Conservation (phyloP, 2,329 filamentous ascomycete species). For the Neoscytalidium dimidiatum region DNA sequence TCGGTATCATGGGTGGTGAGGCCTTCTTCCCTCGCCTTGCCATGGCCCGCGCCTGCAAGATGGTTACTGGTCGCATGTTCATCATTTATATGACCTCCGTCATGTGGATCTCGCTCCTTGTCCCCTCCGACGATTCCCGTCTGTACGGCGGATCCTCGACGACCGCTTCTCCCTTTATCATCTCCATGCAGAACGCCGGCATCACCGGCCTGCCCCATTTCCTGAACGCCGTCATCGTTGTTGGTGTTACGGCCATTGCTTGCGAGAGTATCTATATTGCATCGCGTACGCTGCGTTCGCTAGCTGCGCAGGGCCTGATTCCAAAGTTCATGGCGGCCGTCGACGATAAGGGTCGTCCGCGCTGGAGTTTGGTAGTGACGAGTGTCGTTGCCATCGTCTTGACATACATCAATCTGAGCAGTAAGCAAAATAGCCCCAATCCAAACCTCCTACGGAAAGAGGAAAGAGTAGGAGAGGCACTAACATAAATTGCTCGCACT, state of each 20-base stretch:
- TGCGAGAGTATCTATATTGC: slow-evolving; percentile 36
- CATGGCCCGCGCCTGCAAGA: slow-evolving; percentile 43
- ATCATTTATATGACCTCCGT: slow-evolving; percentile 40
- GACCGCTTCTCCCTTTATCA: slow-evolving; percentile 36
- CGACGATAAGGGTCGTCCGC: slow-evolving; percentile 33
- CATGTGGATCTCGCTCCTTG: slow-evolving; percentile 28
- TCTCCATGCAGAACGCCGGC: slow-evolving; percentile 31
- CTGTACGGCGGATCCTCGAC: slow-evolving; percentile 28
- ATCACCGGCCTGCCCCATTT: slow-evolving; percentile 34
- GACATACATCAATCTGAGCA: slow-evolving; percentile 35
- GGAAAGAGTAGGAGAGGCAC: background rate
- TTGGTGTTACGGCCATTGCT: slow-evolving; percentile 34
- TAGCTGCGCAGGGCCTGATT: slow-evolving; percentile 32
- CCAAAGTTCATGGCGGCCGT: slow-evolving; percentile 31
- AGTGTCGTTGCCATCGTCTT: slow-evolving; percentile 27
- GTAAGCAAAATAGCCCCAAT: background rate
- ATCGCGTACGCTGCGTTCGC: slow-evolving; percentile 34
- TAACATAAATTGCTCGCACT: slow-evolving; percentile 16
- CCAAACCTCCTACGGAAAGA: background rate
- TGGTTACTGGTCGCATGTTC: slow-evolving; percentile 41
- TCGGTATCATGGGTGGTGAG: slow-evolving; percentile 44
- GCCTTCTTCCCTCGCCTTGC: slow-evolving; percentile 39
- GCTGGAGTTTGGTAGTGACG: slow-evolving; percentile 32
- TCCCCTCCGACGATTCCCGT: slow-evolving; percentile 17
- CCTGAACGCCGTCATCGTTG: slow-evolving; percentile 36